Evolutionary conservation across 306 rosid species (phyloP), one percentile per base, ranked within the genome.

Genomic region (Corylus avellana): DNA sequence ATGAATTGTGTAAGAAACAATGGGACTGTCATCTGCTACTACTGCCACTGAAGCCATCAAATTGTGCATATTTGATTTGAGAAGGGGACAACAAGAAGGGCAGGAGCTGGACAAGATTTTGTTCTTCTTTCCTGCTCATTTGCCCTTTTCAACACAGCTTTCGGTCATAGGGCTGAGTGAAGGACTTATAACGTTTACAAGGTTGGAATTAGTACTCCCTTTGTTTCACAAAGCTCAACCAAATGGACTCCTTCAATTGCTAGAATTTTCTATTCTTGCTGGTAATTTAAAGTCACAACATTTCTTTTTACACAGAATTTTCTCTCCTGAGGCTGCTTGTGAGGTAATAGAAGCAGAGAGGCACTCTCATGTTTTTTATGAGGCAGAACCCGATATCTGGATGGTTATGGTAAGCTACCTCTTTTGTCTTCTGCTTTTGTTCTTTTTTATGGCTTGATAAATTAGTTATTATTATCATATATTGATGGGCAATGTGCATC

Each of bases 331-430:
- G 72, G 89, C 92, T 77, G 89, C 98, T 42, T 96, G 99, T 62
- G 96, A 96, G 78, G 87, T 89, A 75, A 93, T 96, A 68, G 94
- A 96, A 71, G 98, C 99, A 4, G 96, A 96, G 75, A 83, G 81
- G 59, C 97, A 96, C 64, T 91, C 93, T 35, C 98, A 96, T 66
- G 88, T 96, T 2, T 96, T 96, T 76, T 77, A 74, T 56, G 94
- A 96, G 91, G 85, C 96, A 8, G 99, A 96, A 77, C 91, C 94
- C 1, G 98, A 96, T 86, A 93, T 96, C 46, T 96, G 99, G 99
- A 91, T 95, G 86, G 89, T 93, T 61, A 89, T 95, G 97, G 99
- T 92, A 55, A 25, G 88, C 76, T 37, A 39, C 79, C 46, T 44
- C 7, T 62, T 61, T 29, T 8, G 66, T 59, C 13, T 22, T 3